These are phyloP conservation scores for Leishmania major DNA, from an alignment of 208 protist genomes.

Conservation along the genomic window DNA sequence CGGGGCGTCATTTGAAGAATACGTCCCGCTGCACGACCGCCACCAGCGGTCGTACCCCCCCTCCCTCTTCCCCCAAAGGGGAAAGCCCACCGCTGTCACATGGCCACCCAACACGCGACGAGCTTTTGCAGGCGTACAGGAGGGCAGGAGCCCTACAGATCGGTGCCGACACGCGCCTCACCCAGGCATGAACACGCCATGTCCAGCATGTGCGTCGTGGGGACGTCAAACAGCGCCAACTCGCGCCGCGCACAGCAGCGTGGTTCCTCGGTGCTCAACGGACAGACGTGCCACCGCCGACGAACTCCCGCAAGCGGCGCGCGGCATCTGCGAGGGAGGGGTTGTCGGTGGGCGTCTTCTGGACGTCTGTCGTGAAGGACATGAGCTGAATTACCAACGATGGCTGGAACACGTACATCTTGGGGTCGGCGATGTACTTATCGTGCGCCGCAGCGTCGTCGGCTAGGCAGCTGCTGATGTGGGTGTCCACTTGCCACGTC, in stretches of 20 bases:
- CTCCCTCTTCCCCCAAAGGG: not conserved
- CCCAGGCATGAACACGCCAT: not conserved
- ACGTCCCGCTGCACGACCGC: not conserved
- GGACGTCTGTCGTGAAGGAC: conserved; percentile 88
- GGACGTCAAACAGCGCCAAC: not conserved
- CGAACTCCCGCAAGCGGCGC: conserved; percentile 90
- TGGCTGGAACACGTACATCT: conserved; percentile 90
- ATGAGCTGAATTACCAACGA: conserved; percentile 89
- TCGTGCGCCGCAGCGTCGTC: conserved; percentile 71
- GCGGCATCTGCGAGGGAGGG: conserved; percentile 83
- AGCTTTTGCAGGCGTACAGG: not conserved
- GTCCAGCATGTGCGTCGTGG: not conserved
- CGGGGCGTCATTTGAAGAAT: not conserved
- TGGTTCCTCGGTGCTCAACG: conserved; percentile 32
- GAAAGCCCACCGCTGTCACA: not conserved
- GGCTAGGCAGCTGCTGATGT: conserved; percentile 72
- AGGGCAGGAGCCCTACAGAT: not conserved
- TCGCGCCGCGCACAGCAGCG: not conserved
- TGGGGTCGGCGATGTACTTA: conserved; percentile 86
- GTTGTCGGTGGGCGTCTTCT: conserved; percentile 76
- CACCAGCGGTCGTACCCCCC: not conserved
- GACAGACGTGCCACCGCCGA: conserved; percentile 84
- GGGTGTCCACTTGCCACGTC: conserved; percentile 93
- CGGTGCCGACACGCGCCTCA: not conserved
- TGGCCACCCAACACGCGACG: not conserved